These are phyloP conservation scores for Fraxinus baroniana DNA, from an alignment of 305 asterid species.

Conservation along the genomic window DNA sequence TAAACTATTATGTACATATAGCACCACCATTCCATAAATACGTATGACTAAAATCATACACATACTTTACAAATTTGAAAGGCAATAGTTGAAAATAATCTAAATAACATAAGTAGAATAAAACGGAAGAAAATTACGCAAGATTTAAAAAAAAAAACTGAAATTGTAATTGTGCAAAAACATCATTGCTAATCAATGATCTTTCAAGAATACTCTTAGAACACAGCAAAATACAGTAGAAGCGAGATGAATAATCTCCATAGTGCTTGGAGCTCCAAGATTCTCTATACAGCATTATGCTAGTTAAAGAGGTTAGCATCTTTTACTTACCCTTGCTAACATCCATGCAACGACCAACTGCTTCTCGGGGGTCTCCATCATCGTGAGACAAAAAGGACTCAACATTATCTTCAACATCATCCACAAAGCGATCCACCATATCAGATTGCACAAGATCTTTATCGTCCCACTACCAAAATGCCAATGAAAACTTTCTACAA, in stretches of 20 bases:
- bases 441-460: constrained; percentile 94
- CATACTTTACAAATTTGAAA: not conserved
- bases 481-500: constrained; percentile 31
- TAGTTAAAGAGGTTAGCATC: not conserved
- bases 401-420: constrained; percentile 93
- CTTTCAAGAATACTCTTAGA: not conserved
- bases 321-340: constrained; percentile 68
- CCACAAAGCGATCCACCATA: constrained; percentile 98
- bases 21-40: not conserved
- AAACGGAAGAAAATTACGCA: not conserved
- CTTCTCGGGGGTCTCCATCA: constrained; percentile 86
- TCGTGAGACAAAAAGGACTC: constrained; percentile 92
- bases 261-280: not conserved
- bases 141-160: not conserved
- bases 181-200: not conserved
- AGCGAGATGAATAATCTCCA: not conserved
- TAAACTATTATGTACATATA: not conserved
- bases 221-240: not conserved
- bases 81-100: not conserved
- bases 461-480: constrained; percentile 83
- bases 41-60: not conserved
- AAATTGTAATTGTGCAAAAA: not conserved
- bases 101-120: not conserved
- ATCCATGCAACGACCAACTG: constrained; percentile 90
- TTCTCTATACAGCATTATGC: not conserved